Conservation (phyloP, 2,329 filamentous ascomycete species). For the Hortaea werneckii region DNA sequence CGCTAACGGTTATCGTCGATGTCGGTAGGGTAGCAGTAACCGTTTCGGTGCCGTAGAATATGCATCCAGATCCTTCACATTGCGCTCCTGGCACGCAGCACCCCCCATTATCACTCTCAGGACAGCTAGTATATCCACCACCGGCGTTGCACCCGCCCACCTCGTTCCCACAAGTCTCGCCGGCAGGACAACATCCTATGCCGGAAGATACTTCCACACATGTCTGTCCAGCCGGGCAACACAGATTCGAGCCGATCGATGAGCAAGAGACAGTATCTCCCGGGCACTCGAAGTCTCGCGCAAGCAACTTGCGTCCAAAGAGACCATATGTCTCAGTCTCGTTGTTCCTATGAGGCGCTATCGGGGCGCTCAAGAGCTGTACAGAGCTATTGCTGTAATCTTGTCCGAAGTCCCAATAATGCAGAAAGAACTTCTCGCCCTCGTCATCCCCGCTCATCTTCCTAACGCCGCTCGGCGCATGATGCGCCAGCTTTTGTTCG, state of each 20-base stretch:
- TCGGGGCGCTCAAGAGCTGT: conserved; percentile 30
- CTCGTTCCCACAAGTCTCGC: conserved; percentile 51
- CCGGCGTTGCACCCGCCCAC: conserved; percentile 51
- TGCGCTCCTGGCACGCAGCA: conserved; percentile 65
- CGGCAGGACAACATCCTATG: conserved; percentile 65
- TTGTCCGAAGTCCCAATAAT: conserved; percentile 48
- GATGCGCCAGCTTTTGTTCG: conserved; percentile 29
- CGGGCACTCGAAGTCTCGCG: conserved; percentile 57
- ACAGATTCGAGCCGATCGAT: conserved; percentile 58
- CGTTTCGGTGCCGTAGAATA: conserved; percentile 29
- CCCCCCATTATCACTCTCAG: conserved; percentile 56
- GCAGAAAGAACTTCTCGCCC: conserved; percentile 62
- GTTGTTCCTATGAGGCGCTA: conserved; percentile 39
- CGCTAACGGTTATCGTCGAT: conserved; percentile 9
- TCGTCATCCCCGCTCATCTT: conserved; percentile 62
- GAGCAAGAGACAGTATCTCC: conserved; percentile 55
- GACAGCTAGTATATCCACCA: conserved; percentile 54
- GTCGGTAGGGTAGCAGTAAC: conserved; percentile 17
- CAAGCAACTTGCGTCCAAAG: conserved; percentile 28
- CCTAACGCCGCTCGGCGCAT: conserved; percentile 52
- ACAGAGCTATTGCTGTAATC: not conserved
- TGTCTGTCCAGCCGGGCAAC: conserved; percentile 55
- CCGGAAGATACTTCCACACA: conserved; percentile 54
- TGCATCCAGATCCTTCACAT: conserved; percentile 62
- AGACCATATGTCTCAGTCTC: conserved; percentile 7